A percentile compares a stretch with the other conserved stretches of the same genome.
Conservation (phyloP, 2,329 filamentous ascomycete species). For the Chrysoporthe puriensis region DNA sequence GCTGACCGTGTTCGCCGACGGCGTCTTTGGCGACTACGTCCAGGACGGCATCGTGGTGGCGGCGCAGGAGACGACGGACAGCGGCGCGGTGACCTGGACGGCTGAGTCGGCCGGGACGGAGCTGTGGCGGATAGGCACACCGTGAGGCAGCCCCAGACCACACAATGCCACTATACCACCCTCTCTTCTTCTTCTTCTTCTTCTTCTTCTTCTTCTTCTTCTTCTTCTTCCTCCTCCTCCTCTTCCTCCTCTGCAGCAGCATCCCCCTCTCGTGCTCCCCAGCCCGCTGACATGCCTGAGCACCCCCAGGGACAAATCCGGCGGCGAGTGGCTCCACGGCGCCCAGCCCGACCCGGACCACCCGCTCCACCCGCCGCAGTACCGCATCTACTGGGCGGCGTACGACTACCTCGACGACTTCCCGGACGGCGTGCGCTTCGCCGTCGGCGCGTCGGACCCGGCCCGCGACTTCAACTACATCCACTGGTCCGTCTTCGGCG, state of each 20-base stretch:
- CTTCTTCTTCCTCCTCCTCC: no score
- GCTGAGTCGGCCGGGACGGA: constrained; percentile 61
- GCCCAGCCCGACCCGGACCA: constrained; percentile 51
- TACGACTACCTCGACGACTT: constrained; percentile 65
- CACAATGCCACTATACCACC: no score
- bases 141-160: constrained; percentile 32
- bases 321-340: constrained; percentile 64
- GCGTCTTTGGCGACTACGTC: constrained; percentile 62
- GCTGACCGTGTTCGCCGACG: constrained; percentile 65
- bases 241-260: neutral
- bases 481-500: constrained; percentile 68
- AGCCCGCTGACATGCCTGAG: neutral
- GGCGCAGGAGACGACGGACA: constrained; percentile 39
- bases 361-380: constrained; percentile 57
- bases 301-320: constrained; percentile 52
- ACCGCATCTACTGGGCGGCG: constrained; percentile 63
- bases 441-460: constrained; percentile 55
- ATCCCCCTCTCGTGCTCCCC: neutral
- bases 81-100: constrained; percentile 43
- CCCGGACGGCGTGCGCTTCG: constrained; percentile 60
- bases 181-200: no score
- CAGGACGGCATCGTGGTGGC: constrained; percentile 53
- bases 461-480: constrained; percentile 63
- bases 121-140: constrained; percentile 65
- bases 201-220: no score